Evolutionary conservation across 805 yeast genomes (phyloP).

Genomic region (Yamadazyma akitaensis): DNA sequence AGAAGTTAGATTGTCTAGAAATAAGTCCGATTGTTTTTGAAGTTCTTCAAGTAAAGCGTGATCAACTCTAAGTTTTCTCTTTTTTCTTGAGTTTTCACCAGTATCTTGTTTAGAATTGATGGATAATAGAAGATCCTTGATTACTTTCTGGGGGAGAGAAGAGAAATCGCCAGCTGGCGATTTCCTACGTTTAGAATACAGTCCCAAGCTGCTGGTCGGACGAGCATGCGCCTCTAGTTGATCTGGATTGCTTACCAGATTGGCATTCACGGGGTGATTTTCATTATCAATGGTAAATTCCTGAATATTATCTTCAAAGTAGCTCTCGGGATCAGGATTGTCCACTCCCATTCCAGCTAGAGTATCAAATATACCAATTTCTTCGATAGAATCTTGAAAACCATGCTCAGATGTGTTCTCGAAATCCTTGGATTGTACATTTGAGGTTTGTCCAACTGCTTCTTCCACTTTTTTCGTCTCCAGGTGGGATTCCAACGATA

Average conservation of each 20-base stretch:
- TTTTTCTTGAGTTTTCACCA: not conserved
- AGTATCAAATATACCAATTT: not conserved
- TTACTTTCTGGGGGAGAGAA: constrained; percentile 13
- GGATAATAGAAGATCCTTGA: constrained; percentile 17
- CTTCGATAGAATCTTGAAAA: too few species aligned
- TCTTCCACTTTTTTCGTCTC: not conserved
- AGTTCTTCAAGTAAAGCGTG: constrained; percentile 18
- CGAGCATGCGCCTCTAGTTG: not conserved
- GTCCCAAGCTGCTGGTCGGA: not conserved
- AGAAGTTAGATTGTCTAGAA: constrained; percentile 25
- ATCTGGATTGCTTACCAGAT: not conserved
- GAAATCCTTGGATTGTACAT: too few species aligned
- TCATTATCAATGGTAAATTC: not conserved
- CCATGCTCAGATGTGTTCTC: too few species aligned
- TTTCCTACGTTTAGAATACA: not conserved
- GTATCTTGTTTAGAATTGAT: not conserved
- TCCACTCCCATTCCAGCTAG: not conserved
- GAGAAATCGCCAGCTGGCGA: not conserved
- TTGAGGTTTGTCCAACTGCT: too few species aligned
- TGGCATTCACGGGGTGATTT: too few species aligned
- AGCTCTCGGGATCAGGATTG: not conserved
- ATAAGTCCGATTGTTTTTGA: constrained; percentile 28
- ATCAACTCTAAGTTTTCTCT: constrained; percentile 7
- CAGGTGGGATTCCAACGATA: not conserved
- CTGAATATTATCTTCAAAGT: not conserved